A percentile compares a stretch with the other conserved stretches of the same genome.
phyloP scores from a whole-genome alignment of 164 flowering plant genomes.

The Annona squamosa region DNA sequence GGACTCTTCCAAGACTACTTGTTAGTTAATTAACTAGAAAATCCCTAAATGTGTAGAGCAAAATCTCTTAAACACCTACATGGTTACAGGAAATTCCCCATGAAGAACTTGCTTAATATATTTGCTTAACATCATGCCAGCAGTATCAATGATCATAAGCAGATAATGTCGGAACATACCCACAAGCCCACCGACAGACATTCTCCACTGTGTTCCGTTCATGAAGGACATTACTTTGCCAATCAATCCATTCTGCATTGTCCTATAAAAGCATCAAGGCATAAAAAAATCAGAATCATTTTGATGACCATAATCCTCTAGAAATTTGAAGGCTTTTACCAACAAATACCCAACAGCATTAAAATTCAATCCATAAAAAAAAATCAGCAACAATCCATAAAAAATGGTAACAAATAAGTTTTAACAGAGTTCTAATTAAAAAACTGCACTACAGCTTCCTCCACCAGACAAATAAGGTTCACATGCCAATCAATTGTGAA shows the following conservation, averaged over 20 bases:
- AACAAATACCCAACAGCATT: neutral
- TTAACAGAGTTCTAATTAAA: no score
- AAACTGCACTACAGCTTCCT: no score
- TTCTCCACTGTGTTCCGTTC: constrained; percentile 80
- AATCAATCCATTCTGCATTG: constrained; percentile 67
- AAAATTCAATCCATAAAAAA: neutral
- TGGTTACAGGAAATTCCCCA: neutral
- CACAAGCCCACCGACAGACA: constrained; percentile 89
- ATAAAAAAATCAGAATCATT: constrained; percentile 1
- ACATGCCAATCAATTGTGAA: neutral
- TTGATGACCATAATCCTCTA: neutral
- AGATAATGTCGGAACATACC: constrained; percentile 40
- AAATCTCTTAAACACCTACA: neutral
- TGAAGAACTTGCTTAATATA: neutral
- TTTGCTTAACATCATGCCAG: no score
- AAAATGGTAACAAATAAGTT: no score
- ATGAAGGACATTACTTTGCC: constrained; percentile 70
- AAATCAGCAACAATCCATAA: no score
- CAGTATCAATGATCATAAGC: neutral
- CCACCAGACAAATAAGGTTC: neutral
- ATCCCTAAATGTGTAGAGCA: neutral
- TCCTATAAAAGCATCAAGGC: constrained; percentile 32
- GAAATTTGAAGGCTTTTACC: neutral
- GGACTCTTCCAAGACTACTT: no score
- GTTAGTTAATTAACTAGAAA: neutral